phyloP scores from a whole-genome alignment of 2,329 filamentous ascomycete genomes.

The Xylariaceae sp. region DNA sequence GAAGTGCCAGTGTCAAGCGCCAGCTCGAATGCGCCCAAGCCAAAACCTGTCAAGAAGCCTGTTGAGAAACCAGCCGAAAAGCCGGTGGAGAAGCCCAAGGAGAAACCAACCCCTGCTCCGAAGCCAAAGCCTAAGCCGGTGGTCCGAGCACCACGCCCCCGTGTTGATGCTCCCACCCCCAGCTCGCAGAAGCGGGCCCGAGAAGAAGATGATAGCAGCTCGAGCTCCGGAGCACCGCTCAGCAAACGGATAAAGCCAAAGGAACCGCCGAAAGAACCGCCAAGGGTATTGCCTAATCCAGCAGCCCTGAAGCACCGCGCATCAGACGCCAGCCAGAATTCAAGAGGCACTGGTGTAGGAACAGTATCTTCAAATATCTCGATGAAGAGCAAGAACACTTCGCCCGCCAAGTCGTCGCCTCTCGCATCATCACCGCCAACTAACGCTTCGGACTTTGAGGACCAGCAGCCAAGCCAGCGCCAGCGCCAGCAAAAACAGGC shows the following conservation, averaged over 20 bases:
- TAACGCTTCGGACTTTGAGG: conserved; percentile 65
- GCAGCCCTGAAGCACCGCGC: conserved; percentile 47
- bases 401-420: conserved; percentile 65
- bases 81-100: conserved; percentile 31
- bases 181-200: conserved; percentile 54
- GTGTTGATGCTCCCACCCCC: conserved; percentile 38
- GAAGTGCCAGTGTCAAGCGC: conserved; percentile 48
- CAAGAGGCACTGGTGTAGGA: conserved; percentile 41
- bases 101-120: conserved; percentile 24
- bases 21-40: conserved; percentile 32
- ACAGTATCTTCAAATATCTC: conserved; percentile 45
- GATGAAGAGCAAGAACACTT: conserved; percentile 56
- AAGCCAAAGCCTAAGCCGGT: conserved; percentile 41
- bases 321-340: conserved; percentile 53
- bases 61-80: conserved; percentile 20
- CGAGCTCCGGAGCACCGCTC: conserved; percentile 61
- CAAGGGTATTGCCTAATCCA: conserved; percentile 33
- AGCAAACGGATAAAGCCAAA: conserved; percentile 60
- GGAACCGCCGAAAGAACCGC: conserved; percentile 34
- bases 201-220: conserved; percentile 59
- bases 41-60: conserved; percentile 36
- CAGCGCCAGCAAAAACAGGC: conserved; percentile 21
- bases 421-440: conserved; percentile 67
- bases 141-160: conserved; percentile 33
- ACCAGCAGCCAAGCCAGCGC: conserved; percentile 29